Percentiles rank a stretch among this genome's conserved stretches.
phyloP scores from a whole-genome alignment of 148 eudicot genomes.

The Vaccinium darrowii region DNA sequence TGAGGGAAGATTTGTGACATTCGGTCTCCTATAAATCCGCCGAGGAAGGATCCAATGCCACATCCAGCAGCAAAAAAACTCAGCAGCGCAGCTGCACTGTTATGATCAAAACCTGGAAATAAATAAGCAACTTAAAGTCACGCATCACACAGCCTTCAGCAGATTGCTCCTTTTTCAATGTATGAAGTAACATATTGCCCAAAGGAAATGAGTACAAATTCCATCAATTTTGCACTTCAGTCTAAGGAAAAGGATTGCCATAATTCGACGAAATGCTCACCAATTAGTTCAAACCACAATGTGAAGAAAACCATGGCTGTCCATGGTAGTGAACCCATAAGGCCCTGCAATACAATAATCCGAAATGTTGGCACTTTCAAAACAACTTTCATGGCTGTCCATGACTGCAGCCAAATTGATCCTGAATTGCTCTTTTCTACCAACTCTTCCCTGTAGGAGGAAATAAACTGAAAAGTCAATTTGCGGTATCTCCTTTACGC shows the following conservation, averaged over 20 bases:
- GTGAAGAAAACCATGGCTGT: slow-evolving; percentile 95
- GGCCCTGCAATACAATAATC: slow-evolving; percentile 91
- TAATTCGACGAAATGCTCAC: slow-evolving; percentile 41
- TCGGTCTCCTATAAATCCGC: slow-evolving; percentile 77
- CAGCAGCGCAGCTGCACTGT: slow-evolving; percentile 65
- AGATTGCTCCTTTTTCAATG: not conserved
- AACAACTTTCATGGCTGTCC: slow-evolving; percentile 72
- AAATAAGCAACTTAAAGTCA: not conserved
- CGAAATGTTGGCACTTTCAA: slow-evolving; percentile 76
- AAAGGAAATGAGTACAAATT: not conserved
- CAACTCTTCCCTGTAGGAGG: slow-evolving; percentile 50
- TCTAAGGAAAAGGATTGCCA: not conserved
- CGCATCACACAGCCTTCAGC: not conserved
- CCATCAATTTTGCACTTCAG: not conserved
- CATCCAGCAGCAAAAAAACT: slow-evolving; percentile 76
- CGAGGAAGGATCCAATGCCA: slow-evolving; percentile 67
- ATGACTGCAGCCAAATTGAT: slow-evolving; percentile 75
- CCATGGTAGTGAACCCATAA: slow-evolving; percentile 94
- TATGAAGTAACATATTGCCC: not conserved
- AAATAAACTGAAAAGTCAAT: not conserved
- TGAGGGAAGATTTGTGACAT: slow-evolving; percentile 58
- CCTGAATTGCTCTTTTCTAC: slow-evolving; percentile 35
- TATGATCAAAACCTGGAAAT: slow-evolving; percentile 77
- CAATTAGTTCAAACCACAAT: slow-evolving; percentile 91
- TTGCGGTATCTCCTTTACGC: not conserved